A percentile compares a stretch with the other conserved stretches of the same genome.
Evolutionary conservation across 139 green algal species (phyloP).

Genomic region (Marvania coccoides): DNA sequence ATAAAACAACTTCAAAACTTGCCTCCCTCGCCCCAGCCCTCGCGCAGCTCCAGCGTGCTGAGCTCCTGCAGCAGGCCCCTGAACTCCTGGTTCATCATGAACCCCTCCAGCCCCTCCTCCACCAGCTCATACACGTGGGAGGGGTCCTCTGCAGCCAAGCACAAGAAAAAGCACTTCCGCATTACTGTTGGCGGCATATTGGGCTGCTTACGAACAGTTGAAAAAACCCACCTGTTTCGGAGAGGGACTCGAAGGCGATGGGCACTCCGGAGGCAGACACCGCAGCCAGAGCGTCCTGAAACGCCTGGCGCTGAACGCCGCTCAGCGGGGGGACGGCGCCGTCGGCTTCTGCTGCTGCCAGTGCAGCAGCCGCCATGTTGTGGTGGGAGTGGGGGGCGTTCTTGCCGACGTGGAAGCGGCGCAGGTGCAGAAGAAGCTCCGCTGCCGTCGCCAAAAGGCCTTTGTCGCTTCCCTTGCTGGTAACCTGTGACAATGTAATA

Average conservation of each 20-base stretch:
- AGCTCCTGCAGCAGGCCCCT: not conserved
- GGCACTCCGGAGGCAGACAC: not conserved
- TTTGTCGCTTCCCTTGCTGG: no score
- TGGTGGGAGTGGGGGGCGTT: not conserved
- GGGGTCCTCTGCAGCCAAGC: not conserved
- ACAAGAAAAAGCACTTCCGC: no score
- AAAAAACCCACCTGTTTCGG: not conserved
- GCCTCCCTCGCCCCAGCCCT: not conserved
- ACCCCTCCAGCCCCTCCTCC: not conserved
- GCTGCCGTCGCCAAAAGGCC: no score
- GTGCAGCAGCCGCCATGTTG: not conserved
- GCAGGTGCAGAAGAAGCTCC: no score
- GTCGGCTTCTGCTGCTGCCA: slow-evolving; percentile 10
- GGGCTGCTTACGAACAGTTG: no score
- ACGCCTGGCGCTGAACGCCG: not conserved
- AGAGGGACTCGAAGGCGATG: no score
- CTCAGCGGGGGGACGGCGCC: slow-evolving; percentile 10
- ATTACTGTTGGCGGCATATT: no score
- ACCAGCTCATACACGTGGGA: not conserved
- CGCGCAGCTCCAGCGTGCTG: not conserved
- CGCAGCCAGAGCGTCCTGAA: not conserved
- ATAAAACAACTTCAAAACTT: no score
- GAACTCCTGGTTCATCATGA: not conserved
- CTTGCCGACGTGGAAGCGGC: no score
- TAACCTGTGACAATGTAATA: no score